These are phyloP conservation scores for Fusarium algeriense DNA, from an alignment of 2,329 filamentous ascomycete genomes.

Conservation along the genomic window DNA sequence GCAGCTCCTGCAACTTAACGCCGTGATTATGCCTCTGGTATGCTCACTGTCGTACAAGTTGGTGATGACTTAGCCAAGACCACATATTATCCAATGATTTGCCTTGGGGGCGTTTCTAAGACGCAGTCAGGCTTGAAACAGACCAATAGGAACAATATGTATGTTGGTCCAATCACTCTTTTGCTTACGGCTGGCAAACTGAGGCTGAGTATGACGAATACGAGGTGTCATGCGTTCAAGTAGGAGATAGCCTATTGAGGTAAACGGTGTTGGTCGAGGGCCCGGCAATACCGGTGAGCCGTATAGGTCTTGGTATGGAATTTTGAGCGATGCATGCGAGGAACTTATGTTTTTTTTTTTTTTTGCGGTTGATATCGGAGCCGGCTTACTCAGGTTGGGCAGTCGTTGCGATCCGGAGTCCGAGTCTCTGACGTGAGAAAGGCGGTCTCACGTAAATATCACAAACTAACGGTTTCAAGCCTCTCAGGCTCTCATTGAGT, in stretches of 20 bases:
- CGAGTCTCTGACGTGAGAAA: not conserved
- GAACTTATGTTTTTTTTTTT: not conserved
- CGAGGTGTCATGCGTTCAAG: not conserved
- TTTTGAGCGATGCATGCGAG: not conserved
- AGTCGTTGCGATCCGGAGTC: not conserved
- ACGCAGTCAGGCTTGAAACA: not conserved
- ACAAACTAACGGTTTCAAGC: not conserved
- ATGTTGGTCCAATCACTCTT: not conserved
- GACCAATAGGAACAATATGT: not conserved
- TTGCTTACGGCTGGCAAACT: not conserved
- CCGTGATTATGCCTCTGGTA: not conserved
- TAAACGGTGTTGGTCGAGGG: too few species aligned
- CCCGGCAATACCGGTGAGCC: not conserved
- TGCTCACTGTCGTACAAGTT: not conserved
- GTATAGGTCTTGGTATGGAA: not conserved
- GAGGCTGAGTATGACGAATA: constrained; percentile 6
- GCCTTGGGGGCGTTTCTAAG: not conserved
- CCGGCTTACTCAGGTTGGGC: not conserved
- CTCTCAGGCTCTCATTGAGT: too few species aligned
- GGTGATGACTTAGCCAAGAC: not conserved
- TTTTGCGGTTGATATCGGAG: not conserved
- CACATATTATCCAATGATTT: not conserved
- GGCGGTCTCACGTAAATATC: not conserved
- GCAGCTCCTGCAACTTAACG: not conserved
- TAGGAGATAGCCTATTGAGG: not conserved